Conservation (phyloP, 352 stramenopile species). For the Globisporangium splendens region DNA sequence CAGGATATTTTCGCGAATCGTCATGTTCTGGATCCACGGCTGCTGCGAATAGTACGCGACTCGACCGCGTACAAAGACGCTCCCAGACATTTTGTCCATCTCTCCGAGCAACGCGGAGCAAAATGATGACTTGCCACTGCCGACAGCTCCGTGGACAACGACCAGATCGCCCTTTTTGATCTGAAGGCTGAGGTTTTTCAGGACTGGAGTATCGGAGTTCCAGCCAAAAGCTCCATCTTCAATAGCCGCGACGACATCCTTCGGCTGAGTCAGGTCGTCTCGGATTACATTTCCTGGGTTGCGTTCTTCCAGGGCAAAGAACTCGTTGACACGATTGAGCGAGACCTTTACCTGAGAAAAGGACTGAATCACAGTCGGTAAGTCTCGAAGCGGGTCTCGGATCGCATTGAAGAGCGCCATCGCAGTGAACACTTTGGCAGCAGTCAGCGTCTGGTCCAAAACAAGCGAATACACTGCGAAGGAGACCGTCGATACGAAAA, state of each 20-base stretch:
- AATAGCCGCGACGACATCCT: slow-evolving; percentile 12
- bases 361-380: slow-evolving; percentile 24
- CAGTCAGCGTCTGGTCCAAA: slow-evolving; percentile 23
- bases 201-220: slow-evolving; percentile 10
- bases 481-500: slow-evolving; percentile 23
- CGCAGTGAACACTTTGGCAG: slow-evolving; percentile 47
- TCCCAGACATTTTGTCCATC: slow-evolving; percentile 45
- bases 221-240: slow-evolving; percentile 27
- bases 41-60: slow-evolving; percentile 59
- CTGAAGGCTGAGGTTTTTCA: slow-evolving; percentile 22
- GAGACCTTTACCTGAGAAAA: slow-evolving; percentile 28
- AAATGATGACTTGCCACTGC: slow-evolving; percentile 47
- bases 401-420: slow-evolving; percentile 42
- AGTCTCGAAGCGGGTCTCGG: slow-evolving; percentile 24
- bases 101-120: slow-evolving; percentile 51
- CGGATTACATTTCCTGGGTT: slow-evolving; percentile 13
- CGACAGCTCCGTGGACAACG: slow-evolving; percentile 42
- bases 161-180: slow-evolving; percentile 38
- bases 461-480: slow-evolving; percentile 37
- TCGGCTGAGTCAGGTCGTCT: neutral
- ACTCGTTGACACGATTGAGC: slow-evolving; percentile 27
- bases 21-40: slow-evolving; percentile 91
- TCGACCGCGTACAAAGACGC: slow-evolving; percentile 15
- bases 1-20: slow-evolving; percentile 89
- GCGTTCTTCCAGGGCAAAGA: slow-evolving; percentile 19